phyloP scores from a whole-genome alignment of 179 eudicot species.

The Camellia oleifera region DNA sequence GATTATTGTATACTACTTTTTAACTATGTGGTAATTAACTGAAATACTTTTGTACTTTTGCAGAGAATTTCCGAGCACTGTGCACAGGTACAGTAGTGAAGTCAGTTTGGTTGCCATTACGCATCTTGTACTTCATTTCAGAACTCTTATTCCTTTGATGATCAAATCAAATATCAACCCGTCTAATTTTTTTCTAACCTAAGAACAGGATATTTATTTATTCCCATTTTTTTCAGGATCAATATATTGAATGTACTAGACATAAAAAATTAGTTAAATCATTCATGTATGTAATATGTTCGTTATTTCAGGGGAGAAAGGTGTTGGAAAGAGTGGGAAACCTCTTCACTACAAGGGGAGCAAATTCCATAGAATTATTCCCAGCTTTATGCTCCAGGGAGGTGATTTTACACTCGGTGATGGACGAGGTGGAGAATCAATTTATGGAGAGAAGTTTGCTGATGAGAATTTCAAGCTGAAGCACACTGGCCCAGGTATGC shows the following conservation, averaged over 20 bases:
- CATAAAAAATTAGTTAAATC: not conserved
- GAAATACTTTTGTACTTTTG: slow-evolving; percentile 13
- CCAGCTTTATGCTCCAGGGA: slow-evolving; percentile 98
- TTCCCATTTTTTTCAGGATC: too few relatives aligned
- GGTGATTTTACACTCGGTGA: slow-evolving; percentile 97
- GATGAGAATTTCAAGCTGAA: slow-evolving; percentile 96
- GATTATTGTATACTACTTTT: not conserved
- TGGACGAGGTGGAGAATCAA: slow-evolving; percentile 97
- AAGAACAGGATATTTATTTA: not conserved
- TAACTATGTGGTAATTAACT: slow-evolving; percentile 8
- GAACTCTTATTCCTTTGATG: not conserved
- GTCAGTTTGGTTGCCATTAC: slow-evolving; percentile 21
- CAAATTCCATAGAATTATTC: slow-evolving; percentile 87
- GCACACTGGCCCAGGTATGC: slow-evolving; percentile 90
- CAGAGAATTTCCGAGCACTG: slow-evolving; percentile 94
- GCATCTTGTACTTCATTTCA: not conserved
- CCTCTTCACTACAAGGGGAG: slow-evolving; percentile 97
- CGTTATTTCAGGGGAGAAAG: slow-evolving; percentile 82
- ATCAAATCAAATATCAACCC: not conserved
- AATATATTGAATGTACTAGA: not conserved
- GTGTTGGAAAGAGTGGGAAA: slow-evolving; percentile 77
- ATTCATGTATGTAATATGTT: not conserved
- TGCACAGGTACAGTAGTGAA: slow-evolving; percentile 73
- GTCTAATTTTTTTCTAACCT: not conserved
- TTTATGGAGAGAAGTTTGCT: slow-evolving; percentile 86